A percentile compares a stretch with the other conserved stretches of the same genome.
Evolutionary conservation across 345 rosid species (phyloP).

Genomic region (Populus davidiana): DNA sequence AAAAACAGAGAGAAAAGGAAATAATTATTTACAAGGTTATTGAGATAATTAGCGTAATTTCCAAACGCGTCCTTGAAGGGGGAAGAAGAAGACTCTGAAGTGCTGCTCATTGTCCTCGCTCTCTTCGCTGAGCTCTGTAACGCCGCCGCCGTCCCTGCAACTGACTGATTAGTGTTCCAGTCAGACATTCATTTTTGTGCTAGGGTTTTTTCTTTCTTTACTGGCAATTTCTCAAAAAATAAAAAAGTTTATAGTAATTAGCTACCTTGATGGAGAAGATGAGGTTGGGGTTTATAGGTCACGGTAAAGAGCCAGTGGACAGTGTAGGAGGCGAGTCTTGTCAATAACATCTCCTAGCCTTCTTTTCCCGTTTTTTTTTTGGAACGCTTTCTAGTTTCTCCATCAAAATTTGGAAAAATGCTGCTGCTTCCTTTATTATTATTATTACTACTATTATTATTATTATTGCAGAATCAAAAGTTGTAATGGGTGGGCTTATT

Average conservation of each 20-base stretch:
- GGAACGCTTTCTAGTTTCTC: no score
- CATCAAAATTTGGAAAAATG: no score
- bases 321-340: conserved; percentile 10
- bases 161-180: not conserved
- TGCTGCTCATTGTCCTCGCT: conserved; percentile 45
- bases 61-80: conserved; percentile 51
- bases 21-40: conserved; percentile 41
- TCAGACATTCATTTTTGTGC: not conserved
- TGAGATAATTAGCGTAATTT: conserved; percentile 58
- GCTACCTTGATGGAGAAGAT: conserved; percentile 44
- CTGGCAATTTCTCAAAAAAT: not conserved
- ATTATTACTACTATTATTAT: no score
- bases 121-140: conserved; percentile 38
- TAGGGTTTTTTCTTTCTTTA: not conserved
- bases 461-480: no score
- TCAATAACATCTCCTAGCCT: conserved; percentile 33
- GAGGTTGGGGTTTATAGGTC: conserved; percentile 51
- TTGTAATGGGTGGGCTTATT: not conserved
- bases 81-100: conserved; percentile 27
- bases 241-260: not conserved
- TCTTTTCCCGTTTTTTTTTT: no score
- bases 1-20: not conserved
- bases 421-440: no score
- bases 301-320: conserved; percentile 25
- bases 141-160: conserved; percentile 38